Evolutionary conservation across 805 yeast genomes (phyloP), one percentile per base, ranked within the genome.

Genomic region (Candida silvicultrix): DNA sequence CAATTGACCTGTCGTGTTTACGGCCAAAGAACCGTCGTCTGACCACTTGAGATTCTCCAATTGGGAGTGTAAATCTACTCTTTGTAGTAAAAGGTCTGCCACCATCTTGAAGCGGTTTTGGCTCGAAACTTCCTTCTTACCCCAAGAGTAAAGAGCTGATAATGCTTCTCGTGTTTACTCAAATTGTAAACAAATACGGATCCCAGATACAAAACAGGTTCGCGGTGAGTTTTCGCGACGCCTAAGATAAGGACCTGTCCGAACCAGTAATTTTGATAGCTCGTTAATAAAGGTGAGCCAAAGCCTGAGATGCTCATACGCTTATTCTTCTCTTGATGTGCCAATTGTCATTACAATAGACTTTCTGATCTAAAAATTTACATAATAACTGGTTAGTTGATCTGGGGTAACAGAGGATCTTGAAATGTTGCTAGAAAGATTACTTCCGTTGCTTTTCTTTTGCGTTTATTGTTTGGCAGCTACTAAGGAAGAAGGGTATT

Each of bases 21-120:
- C 7, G 7, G 54, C 59, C n/a, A 59, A 19, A 12, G 56, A 49
- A 1, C 64, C 64, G 40, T 56, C 54, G 2, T 53, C 48, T 0
- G 59, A 39, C 64, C 64, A 59, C 15, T 47, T 37, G 2, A 59
- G 28, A 2, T 41, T 49, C 16, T 53, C 52, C 23, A 38, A 6
- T 6, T 45, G 40, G 4, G 45, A 42, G 0, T 29, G 10, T 3
- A 59, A 44, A n/a, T 59, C 63, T 0, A 45, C 43, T 34, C 64
- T 46, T 12, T 50, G 46, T 12, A 59, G 18, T 4, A 22, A 25
- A 7, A 25, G 15, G 19, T 46, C 49, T 10, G 28, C 19, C 7
- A 48, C 47, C 56, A 52, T 51, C n/a, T n/a, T n/a, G n/a, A n/a
- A n/a, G n/a, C n/a, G n/a, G n/a, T n/a, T n/a, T n/a, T n/a, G n/a